Evolutionary conservation across 345 rosid genomes (phyloP), one percentile per base, ranked within the genome.

Genomic region (Pseudoturritis turrita): DNA sequence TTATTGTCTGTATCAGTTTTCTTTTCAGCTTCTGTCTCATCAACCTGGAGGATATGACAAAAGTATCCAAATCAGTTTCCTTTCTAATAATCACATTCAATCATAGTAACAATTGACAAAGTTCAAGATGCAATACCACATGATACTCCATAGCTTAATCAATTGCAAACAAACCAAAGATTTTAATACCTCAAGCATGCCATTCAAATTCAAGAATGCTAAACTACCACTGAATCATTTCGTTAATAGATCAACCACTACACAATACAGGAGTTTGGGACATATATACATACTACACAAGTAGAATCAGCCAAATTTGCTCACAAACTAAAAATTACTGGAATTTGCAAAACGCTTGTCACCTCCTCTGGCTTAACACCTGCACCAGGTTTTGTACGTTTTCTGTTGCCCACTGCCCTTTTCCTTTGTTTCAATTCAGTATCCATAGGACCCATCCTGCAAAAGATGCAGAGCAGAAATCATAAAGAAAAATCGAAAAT

Each of bases 391-490:
- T 75, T 85, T 21, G 79, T 43, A 13, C 80, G 90, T 64, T 57
- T 79, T 75, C 83, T 83, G 22, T 67, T 53, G 33, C 67, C 39
- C 50, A 15, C 70, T 18, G 50, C 39, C 0, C 41, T 66, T 82
- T 82, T 92, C 77, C 92, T 75, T 39, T 79, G 86, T 70, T 86
- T 92, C 62, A 85, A 14, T 65, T 88, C 85, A 41, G 81, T 75
- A 50, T 83, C 73, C 93, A 86, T 86, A 50, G 96, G 92, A 56
- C 98, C 96, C 67, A 87, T 36, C 96, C 96, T 89, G 66, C 14
- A 46, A n/a, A 3, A 58, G 46, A 10, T n/a, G 7, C 25, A 22
- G 2, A 69, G 3, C 18, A 66, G 6, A 65, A 29, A 29, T 9
- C 1, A 53, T 17, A 23, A n/a, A 60, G 33, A 37, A 22, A 8